Conservation (phyloP, 306 rosid genomes). For the Datisca glomerata region DNA sequence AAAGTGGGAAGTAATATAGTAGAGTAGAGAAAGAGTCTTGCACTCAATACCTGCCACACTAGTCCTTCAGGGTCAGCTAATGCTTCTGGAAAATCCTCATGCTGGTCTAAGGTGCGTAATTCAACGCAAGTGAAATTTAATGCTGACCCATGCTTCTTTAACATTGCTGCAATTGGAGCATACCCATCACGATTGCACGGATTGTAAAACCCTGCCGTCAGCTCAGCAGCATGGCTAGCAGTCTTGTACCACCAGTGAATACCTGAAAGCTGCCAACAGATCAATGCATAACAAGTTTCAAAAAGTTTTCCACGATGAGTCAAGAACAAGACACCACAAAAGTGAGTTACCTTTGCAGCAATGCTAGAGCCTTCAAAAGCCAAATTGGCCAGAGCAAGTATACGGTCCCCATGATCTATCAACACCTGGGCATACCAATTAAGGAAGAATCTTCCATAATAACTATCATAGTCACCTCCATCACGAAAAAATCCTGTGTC, state of each 20-base stretch:
- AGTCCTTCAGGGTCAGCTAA: conserved; percentile 69
- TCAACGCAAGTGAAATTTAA: conserved; percentile 53
- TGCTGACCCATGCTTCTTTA: conserved; percentile 57
- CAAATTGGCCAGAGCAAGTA: conserved; percentile 83
- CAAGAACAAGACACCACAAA: no score
- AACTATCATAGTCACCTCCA: conserved; percentile 96
- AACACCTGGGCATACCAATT: conserved; percentile 84
- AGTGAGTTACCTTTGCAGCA: conserved; percentile 98
- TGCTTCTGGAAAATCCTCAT: conserved; percentile 43
- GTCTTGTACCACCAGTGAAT: conserved; percentile 96
- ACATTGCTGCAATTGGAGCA: conserved; percentile 55
- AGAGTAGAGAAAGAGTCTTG: no score
- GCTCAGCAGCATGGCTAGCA: conserved; percentile 84
- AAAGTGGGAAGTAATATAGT: no score
- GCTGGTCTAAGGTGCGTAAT: conserved; percentile 46
- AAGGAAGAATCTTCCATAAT: conserved; percentile 94
- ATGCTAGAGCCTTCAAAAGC: conserved; percentile 76
- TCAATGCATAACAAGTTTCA: no score
- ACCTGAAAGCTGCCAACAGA: conserved; percentile 92
- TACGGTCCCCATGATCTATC: conserved; percentile 73
- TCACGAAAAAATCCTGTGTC: conserved; percentile 97
- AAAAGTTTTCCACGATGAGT: no score
- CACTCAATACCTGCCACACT: conserved; percentile 44
- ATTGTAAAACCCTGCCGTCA: conserved; percentile 88
- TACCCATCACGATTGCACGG: conserved; percentile 95